Percentiles rank a stretch among this genome's conserved stretches.
These are phyloP conservation scores for Ganoderma lingzhi DNA, from an alignment of 1,284 basidiomycete species.

Conservation along the genomic window DNA sequence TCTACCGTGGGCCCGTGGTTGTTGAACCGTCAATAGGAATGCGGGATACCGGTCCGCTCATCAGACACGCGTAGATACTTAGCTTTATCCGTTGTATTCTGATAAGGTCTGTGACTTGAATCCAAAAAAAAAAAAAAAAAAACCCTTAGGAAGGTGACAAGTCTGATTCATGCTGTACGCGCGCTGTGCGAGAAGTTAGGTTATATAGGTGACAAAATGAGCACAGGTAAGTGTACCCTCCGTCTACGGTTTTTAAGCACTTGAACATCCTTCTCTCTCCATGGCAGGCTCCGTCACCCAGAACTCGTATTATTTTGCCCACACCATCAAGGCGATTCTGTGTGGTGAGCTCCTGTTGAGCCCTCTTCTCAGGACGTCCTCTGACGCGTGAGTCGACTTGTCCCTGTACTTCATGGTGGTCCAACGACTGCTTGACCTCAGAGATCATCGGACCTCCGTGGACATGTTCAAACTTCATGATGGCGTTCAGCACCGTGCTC, in stretches of 20 bases:
- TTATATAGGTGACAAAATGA: background rate
- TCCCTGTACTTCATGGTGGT: conserved; percentile 26
- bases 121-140: too few relatives aligned
- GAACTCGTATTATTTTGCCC: conserved; percentile 19
- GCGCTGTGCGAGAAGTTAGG: background rate
- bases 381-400: conserved; percentile 18
- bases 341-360: conserved; percentile 10
- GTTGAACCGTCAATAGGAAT: too few relatives aligned
- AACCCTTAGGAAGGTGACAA: background rate
- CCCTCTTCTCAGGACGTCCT: background rate
- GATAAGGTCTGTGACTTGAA: too few relatives aligned
- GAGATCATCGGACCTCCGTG: conserved; percentile 3
- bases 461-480: conserved; percentile 29
- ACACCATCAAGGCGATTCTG: conserved; percentile 22
- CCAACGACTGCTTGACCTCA: conserved; percentile 13
- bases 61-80: too few relatives aligned
- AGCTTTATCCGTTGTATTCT: too few relatives aligned
- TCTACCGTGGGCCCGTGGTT: too few relatives aligned
- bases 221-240: background rate
- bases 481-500: conserved; percentile 27
- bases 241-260: background rate
- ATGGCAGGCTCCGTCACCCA: conserved; percentile 18
- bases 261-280: background rate
- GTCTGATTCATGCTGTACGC: background rate
- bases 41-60: too few relatives aligned